Conservation (phyloP, 805 yeast species). For the Candida tammaniensis region DNA sequence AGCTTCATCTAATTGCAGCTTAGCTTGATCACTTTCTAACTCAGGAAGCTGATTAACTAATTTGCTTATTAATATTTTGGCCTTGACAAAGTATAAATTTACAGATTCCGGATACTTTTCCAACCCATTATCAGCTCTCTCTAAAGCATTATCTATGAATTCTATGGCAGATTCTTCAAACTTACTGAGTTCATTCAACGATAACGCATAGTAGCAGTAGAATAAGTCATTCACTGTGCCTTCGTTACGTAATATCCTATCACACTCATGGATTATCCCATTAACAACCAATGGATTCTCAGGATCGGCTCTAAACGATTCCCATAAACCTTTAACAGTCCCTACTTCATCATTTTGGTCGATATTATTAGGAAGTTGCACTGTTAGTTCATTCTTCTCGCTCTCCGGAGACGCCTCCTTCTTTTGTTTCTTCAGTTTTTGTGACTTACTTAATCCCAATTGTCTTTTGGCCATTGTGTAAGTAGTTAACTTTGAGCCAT, state of each 20-base stretch:
- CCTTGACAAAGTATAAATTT: conserved; percentile 49
- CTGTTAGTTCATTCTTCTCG: conserved; percentile 30
- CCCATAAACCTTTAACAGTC: conserved; percentile 73
- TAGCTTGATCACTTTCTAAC: conserved; percentile 38
- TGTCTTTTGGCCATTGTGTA: conserved; percentile 31
- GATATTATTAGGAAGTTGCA: conserved; percentile 66
- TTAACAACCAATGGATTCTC: conserved; percentile 63
- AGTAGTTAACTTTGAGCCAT: not conserved
- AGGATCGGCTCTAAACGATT: conserved; percentile 49
- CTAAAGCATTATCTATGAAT: conserved; percentile 59
- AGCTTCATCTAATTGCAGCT: conserved; percentile 44
- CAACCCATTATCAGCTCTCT: conserved; percentile 61
- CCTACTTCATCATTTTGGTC: conserved; percentile 79
- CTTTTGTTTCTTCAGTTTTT: conserved; percentile 35
- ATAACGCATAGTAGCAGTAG: conserved; percentile 58
- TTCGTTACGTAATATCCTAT: conserved; percentile 59
- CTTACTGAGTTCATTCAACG: conserved; percentile 61
- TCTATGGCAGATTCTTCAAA: conserved; percentile 46
- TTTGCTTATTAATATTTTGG: conserved; percentile 54
- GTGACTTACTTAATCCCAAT: conserved; percentile 43
- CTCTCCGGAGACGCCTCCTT: conserved; percentile 17
- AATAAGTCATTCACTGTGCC: conserved; percentile 12
- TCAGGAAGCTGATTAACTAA: conserved; percentile 46
- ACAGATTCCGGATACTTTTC: conserved; percentile 45
- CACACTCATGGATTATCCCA: conserved; percentile 92